Evolutionary conservation across 805 yeast species (phyloP).

Genomic region (Starmerella sirachaensis): DNA sequence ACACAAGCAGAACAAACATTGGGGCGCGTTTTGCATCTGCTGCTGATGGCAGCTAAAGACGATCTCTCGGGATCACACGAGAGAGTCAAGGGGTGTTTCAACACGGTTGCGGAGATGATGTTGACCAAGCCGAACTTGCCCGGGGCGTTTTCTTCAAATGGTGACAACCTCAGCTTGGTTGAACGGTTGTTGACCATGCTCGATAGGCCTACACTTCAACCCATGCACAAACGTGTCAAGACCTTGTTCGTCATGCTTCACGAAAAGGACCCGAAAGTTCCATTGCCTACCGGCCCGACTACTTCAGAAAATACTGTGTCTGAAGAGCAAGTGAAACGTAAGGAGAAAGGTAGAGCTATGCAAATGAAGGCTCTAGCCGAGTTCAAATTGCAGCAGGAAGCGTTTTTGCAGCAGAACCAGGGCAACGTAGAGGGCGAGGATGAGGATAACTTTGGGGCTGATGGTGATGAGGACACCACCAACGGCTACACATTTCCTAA

Average conservation of each 20-base stretch:
- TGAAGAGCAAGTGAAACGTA: constrained; percentile 45
- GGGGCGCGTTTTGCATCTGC: constrained; percentile 49
- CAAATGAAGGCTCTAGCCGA: constrained; percentile 63
- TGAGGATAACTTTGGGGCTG: constrained; percentile 30
- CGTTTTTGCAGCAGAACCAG: constrained; percentile 49
- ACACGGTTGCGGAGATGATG: constrained; percentile 12
- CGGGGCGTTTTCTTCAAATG: too few species aligned
- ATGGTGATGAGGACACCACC: constrained; percentile 4
- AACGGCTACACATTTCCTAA: constrained; percentile 41
- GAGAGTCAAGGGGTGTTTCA: constrained; percentile 4
- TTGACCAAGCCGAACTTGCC: constrained; percentile 1
- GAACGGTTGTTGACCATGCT: constrained; percentile 13
- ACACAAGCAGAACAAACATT: constrained; percentile 44
- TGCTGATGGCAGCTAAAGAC: constrained; percentile 47
- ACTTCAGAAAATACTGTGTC: constrained; percentile 19
- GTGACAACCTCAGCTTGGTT: constrained; percentile 13
- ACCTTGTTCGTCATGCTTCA: constrained; percentile 13
- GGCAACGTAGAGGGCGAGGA: constrained; percentile 28
- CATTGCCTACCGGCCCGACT: constrained; percentile 23
- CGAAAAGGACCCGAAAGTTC: constrained; percentile 6
- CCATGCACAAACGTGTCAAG: constrained; percentile 11
- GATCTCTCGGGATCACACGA: constrained; percentile 20
- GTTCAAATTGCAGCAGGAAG: constrained; percentile 65
- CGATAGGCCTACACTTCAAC: background rate
- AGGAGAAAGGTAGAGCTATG: constrained; percentile 55